Evolutionary conservation across 1,284 basidiomycete genomes (phyloP).

Genomic region (Puccinia horiana): DNA sequence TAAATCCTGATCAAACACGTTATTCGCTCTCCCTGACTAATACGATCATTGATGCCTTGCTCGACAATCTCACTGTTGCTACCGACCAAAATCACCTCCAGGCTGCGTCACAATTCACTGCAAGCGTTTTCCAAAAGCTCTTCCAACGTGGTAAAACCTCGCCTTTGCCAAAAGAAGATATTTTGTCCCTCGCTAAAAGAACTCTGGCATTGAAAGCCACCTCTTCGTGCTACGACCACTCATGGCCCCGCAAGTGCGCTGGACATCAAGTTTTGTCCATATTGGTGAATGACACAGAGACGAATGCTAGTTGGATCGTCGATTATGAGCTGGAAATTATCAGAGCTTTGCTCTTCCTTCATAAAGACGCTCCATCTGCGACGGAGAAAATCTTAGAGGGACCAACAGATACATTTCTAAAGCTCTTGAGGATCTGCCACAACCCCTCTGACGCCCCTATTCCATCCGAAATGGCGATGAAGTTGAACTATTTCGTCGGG

Average conservation of each 20-base stretch:
- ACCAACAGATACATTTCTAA: slow-evolving; percentile 75
- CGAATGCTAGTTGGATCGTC: slow-evolving; percentile 77
- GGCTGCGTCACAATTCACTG: slow-evolving; percentile 67
- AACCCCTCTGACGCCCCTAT: slow-evolving; percentile 58
- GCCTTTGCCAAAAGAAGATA: slow-evolving; percentile 54
- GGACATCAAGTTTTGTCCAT: slow-evolving; percentile 81
- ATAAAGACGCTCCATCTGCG: slow-evolving; percentile 94
- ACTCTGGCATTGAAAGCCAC: slow-evolving; percentile 63
- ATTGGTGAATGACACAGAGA: slow-evolving; percentile 70
- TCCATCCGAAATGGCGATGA: slow-evolving; percentile 61
- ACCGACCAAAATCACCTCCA: slow-evolving; percentile 53
- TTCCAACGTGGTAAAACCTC: slow-evolving; percentile 63
- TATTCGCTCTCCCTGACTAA: slow-evolving; percentile 68
- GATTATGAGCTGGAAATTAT: slow-evolving; percentile 89
- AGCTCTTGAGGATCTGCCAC: slow-evolving; percentile 74
- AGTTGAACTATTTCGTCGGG: slow-evolving; percentile 67
- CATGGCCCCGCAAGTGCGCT: slow-evolving; percentile 82
- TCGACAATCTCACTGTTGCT: slow-evolving; percentile 68
- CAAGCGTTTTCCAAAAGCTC: slow-evolving; percentile 70
- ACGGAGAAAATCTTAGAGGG: slow-evolving; percentile 78
- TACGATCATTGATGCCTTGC: slow-evolving; percentile 75
- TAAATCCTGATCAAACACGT: slow-evolving; percentile 64
- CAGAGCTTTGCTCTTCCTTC: slow-evolving; percentile 83
- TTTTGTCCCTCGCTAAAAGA: slow-evolving; percentile 60
- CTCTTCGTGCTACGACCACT: slow-evolving; percentile 81